phyloP scores from a whole-genome alignment of 805 yeast genomes.

The Helenozyma rhizophorensis region DNA sequence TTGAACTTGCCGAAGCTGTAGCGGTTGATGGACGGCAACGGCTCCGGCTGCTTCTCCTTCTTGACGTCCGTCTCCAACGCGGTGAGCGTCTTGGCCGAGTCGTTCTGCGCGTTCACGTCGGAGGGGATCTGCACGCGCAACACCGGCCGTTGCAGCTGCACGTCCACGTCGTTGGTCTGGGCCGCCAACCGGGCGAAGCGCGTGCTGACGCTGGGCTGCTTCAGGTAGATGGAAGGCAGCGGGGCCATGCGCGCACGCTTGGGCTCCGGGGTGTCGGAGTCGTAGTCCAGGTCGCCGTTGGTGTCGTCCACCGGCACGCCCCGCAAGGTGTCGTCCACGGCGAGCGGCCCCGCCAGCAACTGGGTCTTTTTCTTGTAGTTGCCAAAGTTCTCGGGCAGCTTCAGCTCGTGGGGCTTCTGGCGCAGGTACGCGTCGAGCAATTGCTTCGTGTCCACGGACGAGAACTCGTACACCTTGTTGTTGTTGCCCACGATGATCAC shows the following conservation, averaged over 20 bases:
- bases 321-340: neutral
- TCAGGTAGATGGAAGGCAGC: slow-evolving; percentile 10
- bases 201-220: slow-evolving; percentile 9
- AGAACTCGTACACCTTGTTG: slow-evolving; percentile 79
- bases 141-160: slow-evolving; percentile 45
- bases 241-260: slow-evolving; percentile 20
- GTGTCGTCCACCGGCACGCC: slow-evolving; percentile 17
- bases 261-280: slow-evolving; percentile 32
- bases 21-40: slow-evolving; percentile 6
- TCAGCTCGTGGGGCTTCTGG: slow-evolving; percentile 48
- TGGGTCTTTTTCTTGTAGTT: slow-evolving; percentile 42
- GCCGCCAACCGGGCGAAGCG: slow-evolving; percentile 8
- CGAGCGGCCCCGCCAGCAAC: slow-evolving; percentile 14
- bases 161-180: slow-evolving; percentile 6
- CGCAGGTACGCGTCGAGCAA: slow-evolving; percentile 21
- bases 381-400: slow-evolving; percentile 66
- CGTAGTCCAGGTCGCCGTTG: slow-evolving; percentile 27
- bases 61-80: slow-evolving; percentile 30
- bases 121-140: slow-evolving; percentile 64
- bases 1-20: slow-evolving; percentile 13
- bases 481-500: slow-evolving; percentile 82
- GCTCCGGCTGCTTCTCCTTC: slow-evolving; percentile 7
- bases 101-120: slow-evolving; percentile 30
- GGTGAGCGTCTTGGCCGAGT: slow-evolving; percentile 43
- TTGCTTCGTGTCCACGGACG: slow-evolving; percentile 57